Evolutionary conservation across 164 flowering plant species (phyloP), one percentile per base, ranked within the genome.

Genomic region (Magnolia officinalis): DNA sequence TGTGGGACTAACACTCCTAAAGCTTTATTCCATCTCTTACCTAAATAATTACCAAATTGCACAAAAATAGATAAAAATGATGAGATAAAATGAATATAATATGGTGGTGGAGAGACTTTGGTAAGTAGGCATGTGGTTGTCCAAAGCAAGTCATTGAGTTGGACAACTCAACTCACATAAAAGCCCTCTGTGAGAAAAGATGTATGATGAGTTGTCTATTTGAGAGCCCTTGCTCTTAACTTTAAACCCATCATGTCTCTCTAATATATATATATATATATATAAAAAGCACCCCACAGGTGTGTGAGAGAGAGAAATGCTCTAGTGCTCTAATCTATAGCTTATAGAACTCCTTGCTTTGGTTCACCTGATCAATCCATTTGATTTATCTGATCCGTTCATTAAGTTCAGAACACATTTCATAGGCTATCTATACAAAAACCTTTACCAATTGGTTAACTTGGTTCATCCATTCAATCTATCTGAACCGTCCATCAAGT

Each of bases 81-180:
- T 71, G 76, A 50, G 63, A 58, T 71, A 63, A 72, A 52, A 50
- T 45, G 67, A 72, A 26, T 19, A 77, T 68, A 16, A 55, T 71
- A 51, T 14, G 26, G 21, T 23, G 52, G 45, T 37, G 77, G 49
- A 20, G 45, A 52, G 55, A 70, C 29, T 73, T 78, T 76, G 65
- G 78, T 74, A 24, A 63, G 24, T 66, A 55, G 72, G 37, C 78
- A 75, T 74, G 70, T 77, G 72, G 74, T 70, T 77, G 58, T 64
- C 80, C 74, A 77, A 67, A 51, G 52, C 75, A 74, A 74, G 2
- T 78, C 37, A 81, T 76, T 74, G 82, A 75, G 79, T 75, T 80
- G 73, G 78, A 80, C 81, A 80, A 78, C 82, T 78, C 82, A 80
- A 80, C 80, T 75, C 76, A 75, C 78, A n/a, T 37, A 72, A 63